Evolutionary conservation across 768 basidiomycete genomes (phyloP).

Genomic region (Pleurotus citrinopileatus): DNA sequence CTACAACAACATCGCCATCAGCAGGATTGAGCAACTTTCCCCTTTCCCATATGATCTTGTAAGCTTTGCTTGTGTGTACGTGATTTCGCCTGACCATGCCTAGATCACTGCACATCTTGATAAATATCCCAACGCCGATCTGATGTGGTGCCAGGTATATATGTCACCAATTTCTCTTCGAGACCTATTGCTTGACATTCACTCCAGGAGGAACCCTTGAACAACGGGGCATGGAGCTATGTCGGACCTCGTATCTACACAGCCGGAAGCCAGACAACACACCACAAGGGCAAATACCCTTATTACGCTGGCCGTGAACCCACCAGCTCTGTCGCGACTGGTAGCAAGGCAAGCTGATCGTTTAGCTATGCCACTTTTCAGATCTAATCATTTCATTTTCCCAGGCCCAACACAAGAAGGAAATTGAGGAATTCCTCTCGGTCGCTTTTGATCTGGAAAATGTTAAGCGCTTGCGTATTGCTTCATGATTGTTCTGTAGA

Average conservation of each 20-base stretch:
- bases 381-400: neutral
- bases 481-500: slow-evolving; percentile 11
- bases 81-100: slow-evolving; percentile 11
- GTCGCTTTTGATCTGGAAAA: slow-evolving; percentile 47
- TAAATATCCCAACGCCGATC: slow-evolving; percentile 91
- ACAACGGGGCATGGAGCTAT: slow-evolving; percentile 98
- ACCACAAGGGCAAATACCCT: slow-evolving; percentile 91
- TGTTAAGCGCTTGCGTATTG: slow-evolving; percentile 15
- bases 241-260: slow-evolving; percentile 92
- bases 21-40: slow-evolving; percentile 90
- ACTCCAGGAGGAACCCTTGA: slow-evolving; percentile 84
- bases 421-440: slow-evolving; percentile 74
- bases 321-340: slow-evolving; percentile 88
- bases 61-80: slow-evolving; percentile 21
- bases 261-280: slow-evolving; percentile 83
- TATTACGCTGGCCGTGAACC: slow-evolving; percentile 91
- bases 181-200: slow-evolving; percentile 1
- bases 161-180: neutral
- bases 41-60: slow-evolving; percentile 97
- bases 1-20: slow-evolving; percentile 92
- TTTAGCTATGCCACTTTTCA: neutral
- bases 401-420: slow-evolving; percentile 84
- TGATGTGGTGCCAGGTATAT: slow-evolving; percentile 86
- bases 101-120: slow-evolving; percentile 93
- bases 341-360: slow-evolving; percentile 66